Evolutionary conservation across 169 alveolate genomes (phyloP), one percentile per base, ranked within the genome.

Genomic region (Cryptosporidium canis): DNA sequence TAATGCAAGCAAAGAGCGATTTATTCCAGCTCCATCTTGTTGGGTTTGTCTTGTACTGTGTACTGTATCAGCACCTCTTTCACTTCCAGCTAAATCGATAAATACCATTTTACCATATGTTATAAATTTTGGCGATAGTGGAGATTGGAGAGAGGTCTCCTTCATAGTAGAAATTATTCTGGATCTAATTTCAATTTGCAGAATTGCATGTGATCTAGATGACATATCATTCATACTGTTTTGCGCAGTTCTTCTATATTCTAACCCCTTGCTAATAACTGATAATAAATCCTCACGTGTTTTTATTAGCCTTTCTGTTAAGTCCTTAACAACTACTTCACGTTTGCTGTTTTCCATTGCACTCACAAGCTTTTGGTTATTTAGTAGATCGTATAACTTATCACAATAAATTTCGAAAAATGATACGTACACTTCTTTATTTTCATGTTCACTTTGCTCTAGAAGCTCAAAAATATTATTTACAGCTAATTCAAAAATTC

Each of bases 391-490:
- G 83, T 95, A 97, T 39, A 99, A 95, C 92, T 98, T 98, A 48
- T 99, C 99, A 85, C 99, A 98, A 91, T 99, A 99, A 64, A 99
- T 98, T 92, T 99, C 99, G 90, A 97, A 98, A 94, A 98, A 99
- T 61, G 99, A 96, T 37, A 98, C 97, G 85, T 90, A 91, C 31
- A 96, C 92, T 27, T 94, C 94, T 47, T 91, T 93, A 35, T 70
- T 72, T 18, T 67, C 90, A 65, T 83, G 90, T 44, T 93, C 94
- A 41, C 93, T 94, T 41, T 92, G 85, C 41, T 90, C 91, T 48
- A 95, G 92, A 31, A 94, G 85, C 51, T 94, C 90, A 91, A 96
- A 97, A 14, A 98, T 94, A 90, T 97, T 99, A 37, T 94, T 94
- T 18, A 97, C 97, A 2, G 99, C 99, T 37, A 97, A 92, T 53